A percentile compares a stretch with the other conserved stretches of the same genome.
Conservation (phyloP, 176 grass and related monocot genomes). For the Tillandsia leiboldiana region DNA sequence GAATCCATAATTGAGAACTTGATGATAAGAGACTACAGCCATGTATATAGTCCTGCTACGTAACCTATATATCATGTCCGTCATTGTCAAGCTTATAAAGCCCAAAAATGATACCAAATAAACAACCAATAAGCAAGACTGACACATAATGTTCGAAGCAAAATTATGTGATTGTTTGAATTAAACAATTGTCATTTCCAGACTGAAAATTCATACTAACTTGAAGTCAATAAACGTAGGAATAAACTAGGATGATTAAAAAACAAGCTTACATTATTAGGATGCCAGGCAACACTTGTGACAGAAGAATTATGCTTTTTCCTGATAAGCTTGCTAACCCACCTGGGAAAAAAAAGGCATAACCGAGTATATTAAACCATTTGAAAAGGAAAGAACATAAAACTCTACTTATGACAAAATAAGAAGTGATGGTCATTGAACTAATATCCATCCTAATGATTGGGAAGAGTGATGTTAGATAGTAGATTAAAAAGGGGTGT, state of each 20-base stretch:
- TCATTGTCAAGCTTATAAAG: no score
- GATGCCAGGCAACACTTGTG: conserved; percentile 92
- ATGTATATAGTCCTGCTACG: no score
- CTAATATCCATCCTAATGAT: neutral
- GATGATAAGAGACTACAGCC: no score
- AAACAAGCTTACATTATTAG: conserved; percentile 72
- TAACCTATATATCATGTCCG: no score
- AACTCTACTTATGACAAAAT: neutral
- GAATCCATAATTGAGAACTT: no score
- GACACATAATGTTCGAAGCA: neutral
- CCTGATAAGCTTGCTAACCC: conserved; percentile 95
- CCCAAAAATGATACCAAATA: no score
- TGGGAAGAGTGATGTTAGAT: neutral
- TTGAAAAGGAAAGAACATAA: neutral
- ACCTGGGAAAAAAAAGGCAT: conserved; percentile 43
- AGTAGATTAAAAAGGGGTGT: neutral
- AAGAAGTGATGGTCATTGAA: neutral
- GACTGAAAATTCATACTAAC: conserved; percentile 2
- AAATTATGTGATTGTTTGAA: neutral
- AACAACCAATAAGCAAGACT: no score
- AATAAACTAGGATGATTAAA: neutral
- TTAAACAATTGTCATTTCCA: no score
- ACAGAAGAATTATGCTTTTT: conserved; percentile 97
- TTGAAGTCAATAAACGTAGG: neutral
- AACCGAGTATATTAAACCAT: conserved; percentile 4